phyloP scores from a whole-genome alignment of 1,139 yeast species.

The Wickerhamomyces sp. region DNA sequence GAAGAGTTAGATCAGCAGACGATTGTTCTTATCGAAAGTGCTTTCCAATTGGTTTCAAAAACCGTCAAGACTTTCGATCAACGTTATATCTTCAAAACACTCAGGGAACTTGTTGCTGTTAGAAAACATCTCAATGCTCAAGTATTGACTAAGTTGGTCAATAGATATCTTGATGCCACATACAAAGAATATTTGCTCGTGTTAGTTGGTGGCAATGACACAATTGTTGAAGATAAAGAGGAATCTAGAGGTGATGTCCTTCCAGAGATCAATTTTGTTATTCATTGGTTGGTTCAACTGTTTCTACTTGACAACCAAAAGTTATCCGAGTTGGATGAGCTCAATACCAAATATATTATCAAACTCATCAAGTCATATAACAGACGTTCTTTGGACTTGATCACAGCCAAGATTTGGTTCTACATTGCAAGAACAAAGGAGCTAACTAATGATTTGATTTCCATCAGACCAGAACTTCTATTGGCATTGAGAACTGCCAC shows the following conservation, averaged over 20 bases:
- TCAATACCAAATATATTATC: constrained; percentile 48
- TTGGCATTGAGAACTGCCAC: constrained; percentile 82
- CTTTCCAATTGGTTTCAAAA: constrained; percentile 36
- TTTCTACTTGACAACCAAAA: constrained; percentile 62
- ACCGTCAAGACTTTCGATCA: constrained; percentile 80
- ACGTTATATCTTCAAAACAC: constrained; percentile 77
- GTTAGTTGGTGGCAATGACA: constrained; percentile 30
- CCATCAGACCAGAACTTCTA: constrained; percentile 68
- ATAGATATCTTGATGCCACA: constrained; percentile 46
- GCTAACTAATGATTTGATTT: constrained; percentile 48
- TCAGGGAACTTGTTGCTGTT: constrained; percentile 75
- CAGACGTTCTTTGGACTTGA: constrained; percentile 78
- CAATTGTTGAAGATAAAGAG: constrained; percentile 24
- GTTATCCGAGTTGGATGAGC: constrained; percentile 42
- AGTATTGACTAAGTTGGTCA: constrained; percentile 50
- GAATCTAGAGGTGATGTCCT: constrained; percentile 34
- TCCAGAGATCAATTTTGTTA: constrained; percentile 78
- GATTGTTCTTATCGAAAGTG: constrained; percentile 25
- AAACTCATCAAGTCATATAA: constrained; percentile 58
- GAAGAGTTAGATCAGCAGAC: constrained; percentile 23
- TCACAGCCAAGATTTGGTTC: constrained; percentile 92
- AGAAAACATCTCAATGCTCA: constrained; percentile 58
- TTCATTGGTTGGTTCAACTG: constrained; percentile 75
- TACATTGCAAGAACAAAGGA: constrained; percentile 81
- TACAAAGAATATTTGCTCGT: constrained; percentile 41